These are phyloP conservation scores for Xylariaceae sp. DNA, from an alignment of 2,329 filamentous ascomycete species.

Conservation along the genomic window DNA sequence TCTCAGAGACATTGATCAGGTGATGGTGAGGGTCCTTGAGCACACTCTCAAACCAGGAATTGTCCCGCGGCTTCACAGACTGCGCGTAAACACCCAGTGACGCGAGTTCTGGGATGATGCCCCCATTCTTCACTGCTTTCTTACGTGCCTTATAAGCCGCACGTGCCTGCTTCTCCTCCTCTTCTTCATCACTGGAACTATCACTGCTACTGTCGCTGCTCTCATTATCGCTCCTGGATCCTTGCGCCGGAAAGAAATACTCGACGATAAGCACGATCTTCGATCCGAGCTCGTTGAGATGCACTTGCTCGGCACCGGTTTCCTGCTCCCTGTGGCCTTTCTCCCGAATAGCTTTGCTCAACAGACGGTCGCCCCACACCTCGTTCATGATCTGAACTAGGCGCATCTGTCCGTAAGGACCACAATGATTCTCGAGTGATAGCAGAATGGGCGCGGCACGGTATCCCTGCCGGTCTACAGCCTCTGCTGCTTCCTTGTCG, in stretches of 20 bases:
- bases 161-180: conserved; percentile 53
- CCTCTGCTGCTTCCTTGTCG: conserved; percentile 60
- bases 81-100: conserved; percentile 72
- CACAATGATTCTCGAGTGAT: conserved; percentile 72
- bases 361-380: conserved; percentile 64
- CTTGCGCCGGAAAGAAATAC: conserved; percentile 57
- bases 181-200: conserved; percentile 44
- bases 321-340: conserved; percentile 62
- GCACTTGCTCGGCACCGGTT: conserved; percentile 58
- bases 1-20: conserved; percentile 68
- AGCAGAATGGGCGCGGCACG: conserved; percentile 64
- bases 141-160: conserved; percentile 61
- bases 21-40: conserved; percentile 44
- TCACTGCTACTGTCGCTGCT: conserved; percentile 46
- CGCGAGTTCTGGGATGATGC: conserved; percentile 69
- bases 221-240: conserved; percentile 49
- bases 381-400: conserved; percentile 70
- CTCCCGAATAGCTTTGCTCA: conserved; percentile 62
- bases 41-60: conserved; percentile 66
- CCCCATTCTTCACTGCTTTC: conserved; percentile 50
- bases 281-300: conserved; percentile 62
- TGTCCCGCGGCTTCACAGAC: conserved; percentile 69
- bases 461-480: conserved; percentile 46
- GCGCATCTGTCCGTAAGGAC: conserved; percentile 61
- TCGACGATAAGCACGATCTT: conserved; percentile 73